Evolutionary conservation across 495 filamentous ascomycete species (phyloP), one percentile per base, ranked within the genome.

Genomic region (Talaromyces stipitatus): DNA sequence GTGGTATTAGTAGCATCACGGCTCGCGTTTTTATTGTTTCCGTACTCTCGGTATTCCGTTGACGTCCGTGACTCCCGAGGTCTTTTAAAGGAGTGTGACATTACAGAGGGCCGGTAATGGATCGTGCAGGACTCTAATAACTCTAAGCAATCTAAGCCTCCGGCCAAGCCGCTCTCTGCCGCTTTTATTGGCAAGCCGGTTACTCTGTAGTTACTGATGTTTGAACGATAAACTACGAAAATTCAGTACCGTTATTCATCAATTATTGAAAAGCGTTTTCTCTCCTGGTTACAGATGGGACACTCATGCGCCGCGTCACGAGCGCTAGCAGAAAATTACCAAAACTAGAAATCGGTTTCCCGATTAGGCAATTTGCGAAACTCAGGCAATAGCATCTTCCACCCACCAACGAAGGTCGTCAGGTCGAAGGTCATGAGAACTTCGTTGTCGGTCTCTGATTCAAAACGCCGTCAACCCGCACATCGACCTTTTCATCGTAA

Each of bases 401-500:
- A 36, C 33, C n/a, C 33, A n/a, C 33, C 33, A 9, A 14, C 11
- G 10, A 36, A 14, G 11, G n/a, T n/a, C n/a, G n/a, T n/a, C n/a
- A n/a, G n/a, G n/a, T n/a, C n/a, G n/a, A n/a, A n/a, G n/a, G n/a
- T n/a, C 22, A 51, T 30, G 48, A 51, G 8, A 51, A 51, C 8
- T 30, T 18, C 12, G 48, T 51, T 4, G 22, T 18, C n/a, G 61
- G 51, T 38, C 57, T 58, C 61, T 75, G 61, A 60, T 78, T 69
- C 60, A 62, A 66, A 26, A 69, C 61, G 11, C 81, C 82, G 67
- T 85, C 80, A 50, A 86, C 61, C 48, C 65, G 72, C 27, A 83
- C 69, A 55, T 85, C 79, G 0, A 85, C 78, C 64, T 80, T 82
- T 62, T 84, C 81, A 59, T 84, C 83, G 57, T 84, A 86, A 56